Evolutionary conservation across 352 stramenopile genomes (phyloP), one percentile per base, ranked within the genome.

Genomic region (Aphanomyces cochlioides): DNA sequence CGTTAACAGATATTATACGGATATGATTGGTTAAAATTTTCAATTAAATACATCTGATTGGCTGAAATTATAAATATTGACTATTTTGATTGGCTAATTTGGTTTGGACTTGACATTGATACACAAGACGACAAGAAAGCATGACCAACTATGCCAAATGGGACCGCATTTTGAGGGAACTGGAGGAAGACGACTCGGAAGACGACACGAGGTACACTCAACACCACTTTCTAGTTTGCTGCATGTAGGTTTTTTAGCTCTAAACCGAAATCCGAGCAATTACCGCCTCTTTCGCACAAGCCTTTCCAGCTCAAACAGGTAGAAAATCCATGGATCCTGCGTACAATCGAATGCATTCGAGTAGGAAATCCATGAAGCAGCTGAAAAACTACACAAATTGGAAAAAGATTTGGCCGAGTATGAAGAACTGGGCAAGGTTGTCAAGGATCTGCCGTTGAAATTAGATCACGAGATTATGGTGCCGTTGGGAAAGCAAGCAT

Each of bases 381-480:
- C 45, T 6, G 39, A 60, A n/a, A 48, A 61, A 19, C n/a, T 70
- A 6, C 64, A 70, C 19, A 39, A n/a, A n/a, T 36, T 70, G 7
- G 64, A 70, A 41, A 60, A 60, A 19, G 64, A 70, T 28, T 36
- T 70, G 28, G 50, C 36, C 5, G 64, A 60, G 54, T 70, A 61
- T 54, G 72, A 84, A 17, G 72, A 80, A 45, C 78, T 95, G 7
- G 72, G 77, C 1, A 68, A 75, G 6, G 85, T 79, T 45, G 77
- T 95, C 38, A 38, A 77, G 1, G 85, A 93, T 65, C 69, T 95
- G 58, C 87, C 87, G 7, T 85, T 87, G 69, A 90, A 90, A 75
- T 76, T 95, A n/a, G 76, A 75, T 43, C 87, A 93, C 72, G 72
- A 78, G 10, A 82, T 95, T 8, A 95, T 95, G 87, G 87, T 89